These are phyloP conservation scores for Berkeleyomyces basicola DNA, from an alignment of 2,329 filamentous ascomycete genomes.

Conservation along the genomic window DNA sequence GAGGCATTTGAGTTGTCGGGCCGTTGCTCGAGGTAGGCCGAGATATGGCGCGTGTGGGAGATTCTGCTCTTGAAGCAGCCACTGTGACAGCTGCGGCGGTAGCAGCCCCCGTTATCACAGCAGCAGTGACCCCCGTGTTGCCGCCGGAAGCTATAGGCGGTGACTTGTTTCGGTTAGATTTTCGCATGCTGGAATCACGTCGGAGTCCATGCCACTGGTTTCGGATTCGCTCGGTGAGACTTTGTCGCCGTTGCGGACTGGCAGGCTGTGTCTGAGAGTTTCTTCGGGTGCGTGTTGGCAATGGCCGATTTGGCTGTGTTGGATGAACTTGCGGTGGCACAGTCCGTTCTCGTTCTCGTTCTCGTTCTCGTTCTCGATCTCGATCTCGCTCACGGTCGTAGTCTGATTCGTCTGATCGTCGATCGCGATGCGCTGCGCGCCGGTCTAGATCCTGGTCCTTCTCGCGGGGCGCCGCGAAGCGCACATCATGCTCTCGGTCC, in stretches of 20 bases:
- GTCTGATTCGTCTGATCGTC: slow-evolving; percentile 8
- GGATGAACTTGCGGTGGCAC: not conserved
- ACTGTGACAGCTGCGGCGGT: not conserved
- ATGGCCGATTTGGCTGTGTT: not conserved
- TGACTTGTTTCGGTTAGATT: slow-evolving; percentile 6
- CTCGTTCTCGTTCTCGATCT: not conserved
- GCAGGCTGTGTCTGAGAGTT: slow-evolving; percentile 10
- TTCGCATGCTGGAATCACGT: slow-evolving; percentile 8
- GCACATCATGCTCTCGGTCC: slow-evolving; percentile 13
- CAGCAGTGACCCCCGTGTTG: not conserved
- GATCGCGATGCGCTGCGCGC: not conserved
- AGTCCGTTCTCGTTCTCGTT: slow-evolving; percentile 1
- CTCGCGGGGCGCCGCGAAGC: slow-evolving; percentile 3
- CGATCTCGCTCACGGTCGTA: slow-evolving; percentile 5
- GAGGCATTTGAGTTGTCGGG: not conserved
- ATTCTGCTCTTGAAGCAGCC: not conserved
- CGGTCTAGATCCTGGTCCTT: not conserved
- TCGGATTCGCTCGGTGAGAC: slow-evolving; percentile 9
- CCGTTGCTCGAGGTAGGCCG: slow-evolving; percentile 8
- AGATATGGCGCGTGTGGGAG: slow-evolving; percentile 6
- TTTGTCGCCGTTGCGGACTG: slow-evolving; percentile 10
- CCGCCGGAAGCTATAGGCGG: slow-evolving; percentile 2
- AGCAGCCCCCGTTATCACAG: not conserved
- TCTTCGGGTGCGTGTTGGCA: not conserved
- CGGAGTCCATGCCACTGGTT: slow-evolving; percentile 7